Percentiles rank a stretch among this genome's conserved stretches.
These are phyloP conservation scores for Russula olivacea DNA, from an alignment of 768 basidiomycete genomes.

Conservation along the genomic window DNA sequence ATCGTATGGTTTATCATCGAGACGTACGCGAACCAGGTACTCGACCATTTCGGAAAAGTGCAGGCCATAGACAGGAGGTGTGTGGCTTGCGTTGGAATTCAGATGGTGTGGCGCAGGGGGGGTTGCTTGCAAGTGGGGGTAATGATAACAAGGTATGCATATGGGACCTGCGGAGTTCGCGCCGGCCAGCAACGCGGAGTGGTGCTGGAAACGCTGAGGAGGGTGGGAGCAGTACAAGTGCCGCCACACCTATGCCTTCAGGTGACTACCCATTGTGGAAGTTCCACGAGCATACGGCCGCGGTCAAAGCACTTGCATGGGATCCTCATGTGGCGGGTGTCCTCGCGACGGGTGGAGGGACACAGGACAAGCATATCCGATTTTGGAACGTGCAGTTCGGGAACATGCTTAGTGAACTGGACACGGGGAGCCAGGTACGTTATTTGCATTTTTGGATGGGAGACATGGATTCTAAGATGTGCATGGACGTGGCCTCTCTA, in stretches of 20 bases:
- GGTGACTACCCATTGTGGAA: constrained; percentile 77
- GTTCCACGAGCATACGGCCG: constrained; percentile 95
- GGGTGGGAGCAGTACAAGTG: constrained; percentile 29
- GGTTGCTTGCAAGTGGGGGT: constrained; percentile 83
- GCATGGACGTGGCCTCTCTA: background rate
- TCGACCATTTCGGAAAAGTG: constrained; percentile 63
- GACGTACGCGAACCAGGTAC: constrained; percentile 72
- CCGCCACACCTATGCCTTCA: constrained; percentile 30
- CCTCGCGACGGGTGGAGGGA: constrained; percentile 92
- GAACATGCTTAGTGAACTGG: constrained; percentile 75
- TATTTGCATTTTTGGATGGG: background rate
- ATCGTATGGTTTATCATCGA: constrained; percentile 85
- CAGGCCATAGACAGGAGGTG: constrained; percentile 86
- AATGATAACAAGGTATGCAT: constrained; percentile 99
- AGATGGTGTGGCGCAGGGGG: constrained; percentile 40
- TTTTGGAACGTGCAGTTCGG: constrained; percentile 96
- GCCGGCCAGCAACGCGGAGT: constrained; percentile 32
- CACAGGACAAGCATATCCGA: constrained; percentile 96
- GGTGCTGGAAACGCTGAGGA: constrained; percentile 30
- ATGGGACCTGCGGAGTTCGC: constrained; percentile 80
- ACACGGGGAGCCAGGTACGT: constrained; percentile 92
- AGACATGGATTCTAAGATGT: background rate
- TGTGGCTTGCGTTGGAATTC: constrained; percentile 93
- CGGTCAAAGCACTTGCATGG: constrained; percentile 98
- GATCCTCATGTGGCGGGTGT: constrained; percentile 90